A percentile compares a stretch with the other conserved stretches of the same genome.
Evolutionary conservation across 805 yeast genomes (phyloP).

Genomic region (Ogataea haglerorum): DNA sequence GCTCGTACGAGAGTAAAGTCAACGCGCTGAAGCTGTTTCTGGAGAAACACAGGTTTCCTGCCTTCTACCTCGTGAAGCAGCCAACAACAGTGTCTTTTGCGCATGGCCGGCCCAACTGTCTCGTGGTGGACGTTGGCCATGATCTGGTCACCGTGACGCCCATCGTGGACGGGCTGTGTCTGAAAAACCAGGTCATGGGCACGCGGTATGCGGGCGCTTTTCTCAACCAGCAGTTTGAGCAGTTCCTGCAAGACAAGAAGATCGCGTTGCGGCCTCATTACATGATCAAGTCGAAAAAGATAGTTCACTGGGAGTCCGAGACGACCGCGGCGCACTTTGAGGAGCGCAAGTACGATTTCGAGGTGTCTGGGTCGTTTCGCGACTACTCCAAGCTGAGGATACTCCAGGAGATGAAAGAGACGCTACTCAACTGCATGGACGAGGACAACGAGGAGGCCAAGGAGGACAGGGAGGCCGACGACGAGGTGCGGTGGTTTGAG

Average conservation of each 20-base stretch:
- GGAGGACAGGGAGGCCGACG: slow-evolving; percentile 22
- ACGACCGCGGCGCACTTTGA: slow-evolving; percentile 25
- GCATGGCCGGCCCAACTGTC: slow-evolving; percentile 81
- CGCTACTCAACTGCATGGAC: slow-evolving; percentile 48
- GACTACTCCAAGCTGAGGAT: slow-evolving; percentile 54
- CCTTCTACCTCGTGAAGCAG: slow-evolving; percentile 72
- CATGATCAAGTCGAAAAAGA: slow-evolving; percentile 46
- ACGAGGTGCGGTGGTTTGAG: slow-evolving; percentile 54
- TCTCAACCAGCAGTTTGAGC: slow-evolving; percentile 51
- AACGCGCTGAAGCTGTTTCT: slow-evolving; percentile 68
- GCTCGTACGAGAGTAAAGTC: slow-evolving; percentile 59
- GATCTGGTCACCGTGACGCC: slow-evolving; percentile 75
- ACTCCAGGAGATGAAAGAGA: slow-evolving; percentile 73
- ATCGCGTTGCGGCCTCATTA: slow-evolving; percentile 44
- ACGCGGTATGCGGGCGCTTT: slow-evolving; percentile 74
- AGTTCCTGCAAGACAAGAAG: slow-evolving; percentile 34
- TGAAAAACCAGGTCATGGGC: slow-evolving; percentile 64
- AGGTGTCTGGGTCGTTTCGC: slow-evolving; percentile 48
- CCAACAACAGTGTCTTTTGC: slow-evolving; percentile 91
- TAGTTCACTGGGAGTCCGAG: slow-evolving; percentile 28
- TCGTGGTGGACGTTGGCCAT: slow-evolving; percentile 84
- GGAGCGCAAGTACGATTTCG: slow-evolving; percentile 32
- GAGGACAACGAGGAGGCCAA: slow-evolving; percentile 26
- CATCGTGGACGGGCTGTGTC: slow-evolving; percentile 75
- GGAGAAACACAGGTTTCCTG: slow-evolving; percentile 71